These are phyloP conservation scores for Aspergillus sp. DNA, from an alignment of 2,329 filamentous ascomycete genomes.

Conservation along the genomic window DNA sequence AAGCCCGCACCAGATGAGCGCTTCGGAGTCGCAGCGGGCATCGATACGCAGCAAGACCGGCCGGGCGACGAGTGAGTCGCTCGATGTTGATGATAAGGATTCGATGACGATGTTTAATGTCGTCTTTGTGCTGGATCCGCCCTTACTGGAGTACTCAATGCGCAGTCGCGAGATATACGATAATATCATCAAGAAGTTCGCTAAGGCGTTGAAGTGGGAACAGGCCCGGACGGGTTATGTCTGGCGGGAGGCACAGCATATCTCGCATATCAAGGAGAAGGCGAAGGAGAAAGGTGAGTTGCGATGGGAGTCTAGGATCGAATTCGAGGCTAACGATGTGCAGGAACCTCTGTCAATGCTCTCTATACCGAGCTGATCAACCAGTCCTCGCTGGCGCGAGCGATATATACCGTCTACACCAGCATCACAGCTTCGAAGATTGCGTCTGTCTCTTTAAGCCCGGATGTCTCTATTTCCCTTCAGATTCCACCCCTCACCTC, in stretches of 20 bases:
- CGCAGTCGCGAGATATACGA: slow-evolving; percentile 77
- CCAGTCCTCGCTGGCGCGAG: slow-evolving; percentile 74
- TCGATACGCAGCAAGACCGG: slow-evolving; percentile 19
- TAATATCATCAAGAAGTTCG: slow-evolving; percentile 87
- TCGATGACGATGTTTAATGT: slow-evolving; percentile 97
- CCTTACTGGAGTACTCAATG: slow-evolving; percentile 70
- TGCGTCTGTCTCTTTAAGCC: slow-evolving; percentile 75
- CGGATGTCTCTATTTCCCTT: slow-evolving; percentile 57
- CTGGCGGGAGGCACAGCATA: slow-evolving; percentile 82
- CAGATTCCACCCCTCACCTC: slow-evolving; percentile 64
- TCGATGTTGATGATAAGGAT: slow-evolving; percentile 44
- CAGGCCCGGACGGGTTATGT: slow-evolving; percentile 89
- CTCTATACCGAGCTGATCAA: slow-evolving; percentile 47
- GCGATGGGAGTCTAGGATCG: background rate
- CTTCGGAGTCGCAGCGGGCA: slow-evolving; percentile 23
- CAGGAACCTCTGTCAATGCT: slow-evolving; percentile 34
- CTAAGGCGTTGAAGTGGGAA: slow-evolving; percentile 87
- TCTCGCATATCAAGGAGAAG: slow-evolving; percentile 77
- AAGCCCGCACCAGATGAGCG: slow-evolving; percentile 21
- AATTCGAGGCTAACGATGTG: slow-evolving; percentile 12
- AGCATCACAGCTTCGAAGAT: slow-evolving; percentile 82
- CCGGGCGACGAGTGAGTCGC: slow-evolving; percentile 20
- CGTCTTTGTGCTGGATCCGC: slow-evolving; percentile 84
- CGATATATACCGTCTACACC: slow-evolving; percentile 77
- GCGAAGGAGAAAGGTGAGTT: slow-evolving; percentile 59